phyloP scores from a whole-genome alignment of 768 basidiomycete species.

The Krasilnikovozyma curviuscula region DNA sequence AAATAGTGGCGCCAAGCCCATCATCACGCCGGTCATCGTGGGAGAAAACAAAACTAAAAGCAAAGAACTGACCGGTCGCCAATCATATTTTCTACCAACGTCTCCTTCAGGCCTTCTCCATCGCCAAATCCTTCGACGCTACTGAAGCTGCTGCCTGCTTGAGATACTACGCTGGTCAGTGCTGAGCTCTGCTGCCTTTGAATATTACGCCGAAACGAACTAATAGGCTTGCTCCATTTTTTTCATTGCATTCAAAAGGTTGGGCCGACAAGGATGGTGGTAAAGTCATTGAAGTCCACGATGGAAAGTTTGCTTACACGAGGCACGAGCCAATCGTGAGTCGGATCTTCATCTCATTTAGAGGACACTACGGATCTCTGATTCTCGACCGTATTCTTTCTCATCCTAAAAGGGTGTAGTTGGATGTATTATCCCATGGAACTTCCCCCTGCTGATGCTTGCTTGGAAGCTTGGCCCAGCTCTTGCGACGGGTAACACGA shows the following conservation, averaged over 20 bases:
- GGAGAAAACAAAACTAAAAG: neutral
- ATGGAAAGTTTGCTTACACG: constrained; percentile 34
- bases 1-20: neutral
- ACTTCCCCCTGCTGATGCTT: constrained; percentile 17
- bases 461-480: constrained; percentile 14
- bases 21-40: neutral
- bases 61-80: neutral
- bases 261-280: constrained; percentile 12
- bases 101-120: constrained; percentile 1
- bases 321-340: constrained; percentile 8
- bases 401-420: neutral
- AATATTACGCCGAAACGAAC: too few relatives aligned
- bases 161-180: constrained; percentile 68
- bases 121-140: constrained; percentile 21
- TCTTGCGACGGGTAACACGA: constrained; percentile 17
- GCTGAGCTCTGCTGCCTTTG: too few relatives aligned
- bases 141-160: constrained; percentile 21
- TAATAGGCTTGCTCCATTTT: too few relatives aligned
- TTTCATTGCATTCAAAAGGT: too few relatives aligned
- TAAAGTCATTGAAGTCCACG: constrained; percentile 43
- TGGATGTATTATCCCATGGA: constrained; percentile 10
- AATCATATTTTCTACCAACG: too few relatives aligned
- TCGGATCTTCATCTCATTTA: neutral
- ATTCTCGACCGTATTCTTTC: constrained; percentile 12
- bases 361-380: neutral